Evolutionary conservation across 129 eudicot genomes (phyloP).

Genomic region (Lonicera japonica): DNA sequence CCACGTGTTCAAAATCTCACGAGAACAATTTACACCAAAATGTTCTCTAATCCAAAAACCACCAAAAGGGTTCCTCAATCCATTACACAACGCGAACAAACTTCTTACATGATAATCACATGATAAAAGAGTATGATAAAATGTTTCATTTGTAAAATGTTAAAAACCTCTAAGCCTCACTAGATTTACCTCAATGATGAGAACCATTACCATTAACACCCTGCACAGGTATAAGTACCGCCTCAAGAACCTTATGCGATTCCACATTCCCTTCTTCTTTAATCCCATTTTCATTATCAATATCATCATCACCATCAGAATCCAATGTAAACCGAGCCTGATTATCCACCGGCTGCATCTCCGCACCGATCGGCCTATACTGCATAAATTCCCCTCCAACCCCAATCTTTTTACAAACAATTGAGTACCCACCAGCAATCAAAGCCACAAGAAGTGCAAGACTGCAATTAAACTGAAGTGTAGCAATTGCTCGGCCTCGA

Average conservation of each 20-base stretch:
- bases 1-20: not conserved
- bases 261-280: slow-evolving; percentile 34
- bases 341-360: slow-evolving; percentile 43
- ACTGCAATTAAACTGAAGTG: slow-evolving; percentile 72
- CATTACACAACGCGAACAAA: slow-evolving; percentile 11
- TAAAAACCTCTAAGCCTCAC: not conserved
- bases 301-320: slow-evolving; percentile 60
- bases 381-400: slow-evolving; percentile 24
- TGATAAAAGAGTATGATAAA: slow-evolving; percentile 10
- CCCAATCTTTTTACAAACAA: slow-evolving; percentile 52
- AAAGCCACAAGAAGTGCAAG: slow-evolving; percentile 72
- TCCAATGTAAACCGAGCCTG: slow-evolving; percentile 66
- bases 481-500: slow-evolving; percentile 74
- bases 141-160: not conserved
- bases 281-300: slow-evolving; percentile 24
- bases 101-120: slow-evolving; percentile 3
- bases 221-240: slow-evolving; percentile 31
- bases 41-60: not conserved
- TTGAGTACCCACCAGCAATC: slow-evolving; percentile 39
- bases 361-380: slow-evolving; percentile 74
- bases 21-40: not conserved
- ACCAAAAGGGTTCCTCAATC: not conserved
- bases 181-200: slow-evolving; percentile 38
- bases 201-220: slow-evolving; percentile 60
- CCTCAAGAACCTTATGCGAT: slow-evolving; percentile 25